A percentile compares a stretch with the other conserved stretches of the same genome.
These are phyloP conservation scores for Boletellus ananas DNA, from an alignment of 768 basidiomycete species.

Conservation along the genomic window DNA sequence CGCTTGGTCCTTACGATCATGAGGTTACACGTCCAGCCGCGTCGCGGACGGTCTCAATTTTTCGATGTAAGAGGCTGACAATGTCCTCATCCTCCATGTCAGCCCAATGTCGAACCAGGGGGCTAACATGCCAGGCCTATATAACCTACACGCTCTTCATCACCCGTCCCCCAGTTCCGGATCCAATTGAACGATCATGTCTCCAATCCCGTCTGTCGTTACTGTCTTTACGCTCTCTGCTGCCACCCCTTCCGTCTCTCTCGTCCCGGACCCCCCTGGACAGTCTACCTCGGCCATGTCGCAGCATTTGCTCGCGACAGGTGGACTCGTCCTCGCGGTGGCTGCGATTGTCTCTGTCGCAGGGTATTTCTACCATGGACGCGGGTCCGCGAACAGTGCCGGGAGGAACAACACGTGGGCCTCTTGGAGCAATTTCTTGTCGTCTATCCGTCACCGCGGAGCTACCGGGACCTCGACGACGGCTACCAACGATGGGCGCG, in stretches of 20 bases:
- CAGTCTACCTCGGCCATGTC: background rate
- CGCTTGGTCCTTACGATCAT: background rate
- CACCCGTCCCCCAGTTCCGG: background rate
- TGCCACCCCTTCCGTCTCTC: constrained; percentile 1
- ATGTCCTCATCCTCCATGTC: background rate
- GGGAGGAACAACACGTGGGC: constrained; percentile 4
- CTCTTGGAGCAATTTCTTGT: constrained; percentile 3
- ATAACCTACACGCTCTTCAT: background rate
- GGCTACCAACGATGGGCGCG: background rate
- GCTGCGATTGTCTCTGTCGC: constrained; percentile 9
- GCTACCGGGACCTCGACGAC: background rate
- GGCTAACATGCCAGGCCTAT: constrained; percentile 5
- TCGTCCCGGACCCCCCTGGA: background rate
- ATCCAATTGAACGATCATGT: constrained; percentile 11
- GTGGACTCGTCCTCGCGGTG: constrained; percentile 13
- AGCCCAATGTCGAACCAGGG: constrained; percentile 1
- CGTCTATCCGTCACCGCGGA: constrained; percentile 5
- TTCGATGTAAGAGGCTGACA: constrained; percentile 9
- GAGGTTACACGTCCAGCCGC: background rate
- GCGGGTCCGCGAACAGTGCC: background rate
- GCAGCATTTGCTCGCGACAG: constrained; percentile 5
- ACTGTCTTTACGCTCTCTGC: constrained; percentile 3
- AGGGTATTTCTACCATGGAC: constrained; percentile 15
- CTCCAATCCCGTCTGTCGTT: constrained; percentile 13
- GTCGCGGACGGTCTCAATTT: background rate